Evolutionary conservation across 352 stramenopile species (phyloP).

Genomic region (Phytophthora syringae): DNA sequence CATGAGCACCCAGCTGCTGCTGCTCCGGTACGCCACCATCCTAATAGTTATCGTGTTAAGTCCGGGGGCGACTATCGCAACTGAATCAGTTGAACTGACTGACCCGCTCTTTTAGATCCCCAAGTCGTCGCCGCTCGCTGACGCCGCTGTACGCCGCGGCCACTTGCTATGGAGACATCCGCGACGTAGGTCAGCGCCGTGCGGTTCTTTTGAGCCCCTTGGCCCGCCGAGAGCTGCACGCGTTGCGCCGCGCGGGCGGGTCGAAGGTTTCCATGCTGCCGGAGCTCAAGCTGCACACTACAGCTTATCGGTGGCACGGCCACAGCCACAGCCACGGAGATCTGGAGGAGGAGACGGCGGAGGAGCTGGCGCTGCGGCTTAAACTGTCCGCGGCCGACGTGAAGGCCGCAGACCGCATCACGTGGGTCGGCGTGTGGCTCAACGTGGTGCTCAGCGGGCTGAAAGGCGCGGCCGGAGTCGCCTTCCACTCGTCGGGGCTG

Average conservation of each 20-base stretch:
- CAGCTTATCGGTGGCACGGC: constrained; percentile 34
- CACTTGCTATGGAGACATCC: neutral
- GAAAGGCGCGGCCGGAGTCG: constrained; percentile 75
- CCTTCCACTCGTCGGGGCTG: constrained; percentile 88
- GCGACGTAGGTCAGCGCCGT: neutral
- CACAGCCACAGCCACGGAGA: constrained; percentile 55
- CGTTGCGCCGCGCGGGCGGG: constrained; percentile 1
- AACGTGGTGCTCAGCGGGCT: constrained; percentile 71
- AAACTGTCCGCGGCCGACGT: constrained; percentile 46
- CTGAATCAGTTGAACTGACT: too few relatives aligned
- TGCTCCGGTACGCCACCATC: constrained; percentile 28
- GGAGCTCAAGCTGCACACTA: constrained; percentile 9
- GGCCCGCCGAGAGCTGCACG: constrained; percentile 12
- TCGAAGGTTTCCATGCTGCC: constrained; percentile 9
- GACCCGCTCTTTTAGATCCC: constrained; percentile 17
- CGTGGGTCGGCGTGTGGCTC: constrained; percentile 71
- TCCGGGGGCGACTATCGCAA: constrained; percentile 1
- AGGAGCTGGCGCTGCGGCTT: constrained; percentile 30
- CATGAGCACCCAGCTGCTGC: constrained; percentile 32
- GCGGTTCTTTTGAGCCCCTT: neutral
- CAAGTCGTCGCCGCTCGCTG: constrained; percentile 18
- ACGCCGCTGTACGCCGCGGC: constrained; percentile 17
- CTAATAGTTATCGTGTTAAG: neutral
- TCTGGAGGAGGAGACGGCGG: constrained; percentile 30
- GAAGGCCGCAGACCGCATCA: constrained; percentile 65